Evolutionary conservation across 73 alveolate genomes (phyloP).

Genomic region (Tetrahymena malaccensis): DNA sequence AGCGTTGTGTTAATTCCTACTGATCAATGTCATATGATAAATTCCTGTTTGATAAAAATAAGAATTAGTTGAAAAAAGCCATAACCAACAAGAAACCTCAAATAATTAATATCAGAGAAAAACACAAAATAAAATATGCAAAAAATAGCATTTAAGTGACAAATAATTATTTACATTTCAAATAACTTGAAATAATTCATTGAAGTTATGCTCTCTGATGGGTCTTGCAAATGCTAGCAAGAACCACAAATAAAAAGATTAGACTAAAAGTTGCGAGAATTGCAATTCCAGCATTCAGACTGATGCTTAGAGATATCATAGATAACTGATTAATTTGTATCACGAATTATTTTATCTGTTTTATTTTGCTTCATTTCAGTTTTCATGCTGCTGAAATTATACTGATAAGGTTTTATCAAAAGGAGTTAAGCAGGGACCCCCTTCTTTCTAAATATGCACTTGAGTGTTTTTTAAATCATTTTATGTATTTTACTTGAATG

Average conservation of each 20-base stretch:
- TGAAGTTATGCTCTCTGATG: not conserved
- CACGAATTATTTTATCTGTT: not conserved
- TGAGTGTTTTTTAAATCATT: not conserved
- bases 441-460: not conserved
- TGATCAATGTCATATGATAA: not conserved
- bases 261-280: not conserved
- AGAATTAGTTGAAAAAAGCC: not conserved
- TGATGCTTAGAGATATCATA: not conserved
- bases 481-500: not conserved
- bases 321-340: not conserved
- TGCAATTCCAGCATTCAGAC: not conserved
- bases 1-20: not conserved
- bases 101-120: not conserved
- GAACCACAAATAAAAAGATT: not conserved
- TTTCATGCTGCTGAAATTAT: not conserved
- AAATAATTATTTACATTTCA: not conserved
- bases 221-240: not conserved
- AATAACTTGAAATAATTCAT: not conserved
- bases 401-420: not conserved
- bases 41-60: not conserved
- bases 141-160: not conserved
- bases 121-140: not conserved
- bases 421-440: not conserved
- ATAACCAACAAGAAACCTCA: not conserved
- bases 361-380: not conserved